A percentile compares a stretch with the other conserved stretches of the same genome.
phyloP scores from a whole-genome alignment of 371 early-diverging fungal species.

The Synchytrium microbalum region DNA sequence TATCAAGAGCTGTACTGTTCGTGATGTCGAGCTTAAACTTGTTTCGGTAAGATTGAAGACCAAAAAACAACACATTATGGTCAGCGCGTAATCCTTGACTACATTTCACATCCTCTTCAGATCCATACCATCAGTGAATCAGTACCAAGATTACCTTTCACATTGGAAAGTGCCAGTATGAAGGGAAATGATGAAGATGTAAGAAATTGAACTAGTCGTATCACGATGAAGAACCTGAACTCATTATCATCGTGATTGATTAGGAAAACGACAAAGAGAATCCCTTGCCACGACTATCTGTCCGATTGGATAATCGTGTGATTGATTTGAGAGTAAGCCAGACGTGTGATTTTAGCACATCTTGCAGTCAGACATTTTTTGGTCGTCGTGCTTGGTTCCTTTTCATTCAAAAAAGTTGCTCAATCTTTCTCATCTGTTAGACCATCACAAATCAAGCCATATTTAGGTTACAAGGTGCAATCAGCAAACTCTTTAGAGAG shows the following conservation, averaged over 20 bases:
- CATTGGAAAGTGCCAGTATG: slow-evolving; percentile 91
- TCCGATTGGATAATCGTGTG: slow-evolving; percentile 94
- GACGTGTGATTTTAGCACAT: background rate
- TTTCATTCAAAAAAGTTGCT: background rate
- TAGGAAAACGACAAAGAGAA: slow-evolving; percentile 38
- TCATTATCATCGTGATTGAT: slow-evolving; percentile 8
- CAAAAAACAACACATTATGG: slow-evolving; percentile 5
- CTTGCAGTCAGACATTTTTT: slow-evolving; percentile 2
- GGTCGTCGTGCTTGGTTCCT: slow-evolving; percentile 1
- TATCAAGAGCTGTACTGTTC: slow-evolving; percentile 87
- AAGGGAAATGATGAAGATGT: slow-evolving; percentile 56
- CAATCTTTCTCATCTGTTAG: slow-evolving; percentile 18
- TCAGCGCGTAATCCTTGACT: slow-evolving; percentile 7
- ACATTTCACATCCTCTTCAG: slow-evolving; percentile 9
- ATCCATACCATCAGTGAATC: slow-evolving; percentile 75
- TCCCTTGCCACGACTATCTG: slow-evolving; percentile 70
- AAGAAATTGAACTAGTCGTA: slow-evolving; percentile 20
- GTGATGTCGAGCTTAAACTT: slow-evolving; percentile 81
- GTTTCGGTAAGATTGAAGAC: slow-evolving; percentile 35
- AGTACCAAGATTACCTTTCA: slow-evolving; percentile 80
- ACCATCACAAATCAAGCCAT: slow-evolving; percentile 97
- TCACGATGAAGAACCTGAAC: slow-evolving; percentile 38
- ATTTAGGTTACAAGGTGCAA: slow-evolving; percentile 93
- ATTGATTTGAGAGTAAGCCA: slow-evolving; percentile 82
- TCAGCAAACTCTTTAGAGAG: slow-evolving; percentile 92